phyloP scores from a whole-genome alignment of 176 grass and related monocot genomes.

The Musa beccarii region DNA sequence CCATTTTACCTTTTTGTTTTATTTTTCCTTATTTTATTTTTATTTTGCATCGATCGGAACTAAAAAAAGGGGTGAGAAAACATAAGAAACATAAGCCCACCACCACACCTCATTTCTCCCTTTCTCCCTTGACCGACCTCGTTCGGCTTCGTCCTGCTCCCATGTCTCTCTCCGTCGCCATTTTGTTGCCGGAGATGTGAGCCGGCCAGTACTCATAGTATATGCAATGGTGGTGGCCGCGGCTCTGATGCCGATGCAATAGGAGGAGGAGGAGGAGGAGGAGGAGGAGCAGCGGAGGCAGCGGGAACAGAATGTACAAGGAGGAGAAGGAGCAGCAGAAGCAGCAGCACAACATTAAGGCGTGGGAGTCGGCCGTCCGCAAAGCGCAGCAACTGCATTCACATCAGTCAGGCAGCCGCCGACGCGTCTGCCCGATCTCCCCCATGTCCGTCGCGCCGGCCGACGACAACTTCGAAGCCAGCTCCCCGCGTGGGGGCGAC shows the following conservation, averaged over 20 bases:
- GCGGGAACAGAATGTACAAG: conserved; percentile 4
- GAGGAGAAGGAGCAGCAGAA: neutral
- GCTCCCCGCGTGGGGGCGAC: neutral
- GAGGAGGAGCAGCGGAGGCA: neutral
- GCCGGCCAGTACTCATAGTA: too few relatives aligned
- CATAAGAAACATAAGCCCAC: too few relatives aligned
- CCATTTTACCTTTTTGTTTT: too few relatives aligned
- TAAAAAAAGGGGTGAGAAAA: too few relatives aligned
- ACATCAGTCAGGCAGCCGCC: neutral
- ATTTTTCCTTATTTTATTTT: too few relatives aligned
- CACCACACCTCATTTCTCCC: too few relatives aligned
- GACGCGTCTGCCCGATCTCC: neutral
- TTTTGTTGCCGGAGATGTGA: too few relatives aligned
- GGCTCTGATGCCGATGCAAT: neutral
- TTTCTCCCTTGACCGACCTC: too few relatives aligned
- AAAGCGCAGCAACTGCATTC: conserved; percentile 1
- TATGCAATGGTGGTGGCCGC: neutral
- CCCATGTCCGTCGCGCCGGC: conserved; percentile 5
- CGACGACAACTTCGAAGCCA: neutral
- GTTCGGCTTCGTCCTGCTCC: too few relatives aligned
- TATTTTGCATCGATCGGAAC: too few relatives aligned
- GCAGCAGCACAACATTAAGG: neutral
- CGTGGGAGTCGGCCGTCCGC: conserved; percentile 11
- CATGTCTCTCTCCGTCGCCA: too few relatives aligned
- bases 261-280: neutral